A percentile compares a stretch with the other conserved stretches of the same genome.
phyloP scores from a whole-genome alignment of 2,329 filamentous ascomycete species.

The Penicillium sp. region DNA sequence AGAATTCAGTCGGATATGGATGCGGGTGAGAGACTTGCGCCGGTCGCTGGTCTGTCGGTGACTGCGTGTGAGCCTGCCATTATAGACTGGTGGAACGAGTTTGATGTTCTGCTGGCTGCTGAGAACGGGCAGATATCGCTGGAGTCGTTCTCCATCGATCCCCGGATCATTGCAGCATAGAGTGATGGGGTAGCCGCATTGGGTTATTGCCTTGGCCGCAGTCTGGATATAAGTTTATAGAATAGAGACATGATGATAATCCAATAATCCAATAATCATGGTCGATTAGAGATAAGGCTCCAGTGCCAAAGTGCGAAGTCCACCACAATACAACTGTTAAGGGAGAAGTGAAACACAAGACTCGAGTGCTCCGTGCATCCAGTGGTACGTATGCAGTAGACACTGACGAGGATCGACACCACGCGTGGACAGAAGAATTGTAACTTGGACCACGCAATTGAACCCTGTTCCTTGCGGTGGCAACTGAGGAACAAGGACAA shows the following conservation, averaged over 20 bases:
- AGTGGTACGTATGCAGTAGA: not conserved
- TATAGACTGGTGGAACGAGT: slow-evolving; percentile 34
- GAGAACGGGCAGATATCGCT: slow-evolving; percentile 19
- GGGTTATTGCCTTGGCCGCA: not conserved
- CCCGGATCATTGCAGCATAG: slow-evolving; percentile 8
- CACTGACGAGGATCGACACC: not conserved
- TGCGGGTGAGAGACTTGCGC: slow-evolving; percentile 11
- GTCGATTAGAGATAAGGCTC: not conserved
- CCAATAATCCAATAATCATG: not conserved
- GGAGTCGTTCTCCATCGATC: slow-evolving; percentile 15
- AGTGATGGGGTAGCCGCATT: slow-evolving; percentile 1
- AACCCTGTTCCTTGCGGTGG: slow-evolving; percentile 14
- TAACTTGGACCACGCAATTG: not conserved
- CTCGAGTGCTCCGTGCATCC: not conserved
- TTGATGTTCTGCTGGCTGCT: slow-evolving; percentile 33
- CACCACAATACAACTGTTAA: not conserved
- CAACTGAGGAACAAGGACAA: not conserved
- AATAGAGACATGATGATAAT: not conserved
- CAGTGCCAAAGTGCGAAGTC: not conserved
- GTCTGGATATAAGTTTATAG: no score
- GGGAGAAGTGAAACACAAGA: slow-evolving; percentile 15
- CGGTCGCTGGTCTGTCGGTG: slow-evolving; percentile 10
- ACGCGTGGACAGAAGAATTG: not conserved
- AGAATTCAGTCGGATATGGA: slow-evolving; percentile 11
- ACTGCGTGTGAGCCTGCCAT: not conserved